These are phyloP conservation scores for Paecilomyces dactylethromorphus DNA, from an alignment of 2,329 filamentous ascomycete genomes.

Conservation along the genomic window DNA sequence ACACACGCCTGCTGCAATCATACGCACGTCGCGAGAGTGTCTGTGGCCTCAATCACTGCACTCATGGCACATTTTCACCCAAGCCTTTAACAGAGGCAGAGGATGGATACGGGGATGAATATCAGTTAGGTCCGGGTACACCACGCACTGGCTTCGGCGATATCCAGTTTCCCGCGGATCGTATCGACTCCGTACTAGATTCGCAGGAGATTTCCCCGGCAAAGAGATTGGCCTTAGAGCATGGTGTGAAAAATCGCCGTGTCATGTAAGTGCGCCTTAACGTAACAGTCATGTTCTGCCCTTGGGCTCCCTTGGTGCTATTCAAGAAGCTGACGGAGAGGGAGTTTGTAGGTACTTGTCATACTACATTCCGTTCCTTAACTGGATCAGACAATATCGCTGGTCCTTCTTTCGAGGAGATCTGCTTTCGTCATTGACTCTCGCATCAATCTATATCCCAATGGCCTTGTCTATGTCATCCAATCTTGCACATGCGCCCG, in stretches of 20 bases:
- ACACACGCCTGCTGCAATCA: constrained; percentile 32
- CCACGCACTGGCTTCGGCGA: constrained; percentile 10
- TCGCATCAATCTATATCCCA: constrained; percentile 97
- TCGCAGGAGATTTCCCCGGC: constrained; percentile 65
- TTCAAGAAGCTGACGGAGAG: neutral
- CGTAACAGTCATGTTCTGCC: neutral
- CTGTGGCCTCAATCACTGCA: constrained; percentile 45
- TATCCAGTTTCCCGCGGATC: constrained; percentile 33
- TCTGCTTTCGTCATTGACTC: constrained; percentile 80
- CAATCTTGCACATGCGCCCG: constrained; percentile 86
- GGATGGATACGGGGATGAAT: constrained; percentile 33
- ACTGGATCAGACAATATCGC: constrained; percentile 84
- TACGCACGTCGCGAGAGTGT: constrained; percentile 29
- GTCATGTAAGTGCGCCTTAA: constrained; percentile 57
- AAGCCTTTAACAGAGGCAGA: constrained; percentile 48
- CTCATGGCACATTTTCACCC: constrained; percentile 73
- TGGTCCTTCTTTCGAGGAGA: constrained; percentile 79
- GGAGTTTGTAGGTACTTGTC: constrained; percentile 62
- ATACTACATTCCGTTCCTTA: constrained; percentile 88
- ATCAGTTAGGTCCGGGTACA: neutral
- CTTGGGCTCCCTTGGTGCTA: neutral
- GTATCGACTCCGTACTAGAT: constrained; percentile 38
- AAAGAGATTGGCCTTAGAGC: constrained; percentile 61
- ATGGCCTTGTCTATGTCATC: constrained; percentile 92
- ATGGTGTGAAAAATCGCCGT: constrained; percentile 66